These are phyloP conservation scores for Yarrowia deformans DNA, from an alignment of 805 yeast genomes.

Conservation along the genomic window DNA sequence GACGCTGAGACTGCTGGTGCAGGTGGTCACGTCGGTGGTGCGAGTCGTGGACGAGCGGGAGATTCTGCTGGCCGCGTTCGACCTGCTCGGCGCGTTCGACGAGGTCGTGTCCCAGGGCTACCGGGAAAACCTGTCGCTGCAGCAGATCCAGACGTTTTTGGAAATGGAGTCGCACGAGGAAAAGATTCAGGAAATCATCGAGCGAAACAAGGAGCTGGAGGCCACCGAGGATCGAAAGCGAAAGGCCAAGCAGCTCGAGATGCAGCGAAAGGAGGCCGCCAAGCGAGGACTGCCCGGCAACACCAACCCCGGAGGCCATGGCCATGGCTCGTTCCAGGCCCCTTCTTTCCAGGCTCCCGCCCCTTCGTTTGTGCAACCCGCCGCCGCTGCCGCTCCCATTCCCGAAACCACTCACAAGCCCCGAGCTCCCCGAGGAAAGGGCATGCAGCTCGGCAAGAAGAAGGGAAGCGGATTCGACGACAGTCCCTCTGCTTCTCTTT, in stretches of 20 bases:
- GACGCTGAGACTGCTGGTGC: constrained; percentile 84
- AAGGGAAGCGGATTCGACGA: constrained; percentile 46
- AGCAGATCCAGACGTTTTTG: constrained; percentile 86
- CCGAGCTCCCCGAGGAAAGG: constrained; percentile 65
- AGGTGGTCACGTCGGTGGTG: constrained; percentile 77
- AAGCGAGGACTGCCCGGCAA: constrained; percentile 47
- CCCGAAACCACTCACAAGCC: constrained; percentile 42
- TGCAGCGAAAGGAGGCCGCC: constrained; percentile 61
- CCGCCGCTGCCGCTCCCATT: constrained; percentile 38
- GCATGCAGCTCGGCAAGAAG: constrained; percentile 77
- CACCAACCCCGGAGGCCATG: constrained; percentile 44
- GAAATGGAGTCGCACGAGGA: constrained; percentile 99
- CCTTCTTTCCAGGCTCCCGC: constrained; percentile 40
- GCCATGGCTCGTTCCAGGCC: constrained; percentile 41
- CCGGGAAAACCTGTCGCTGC: constrained; percentile 80
- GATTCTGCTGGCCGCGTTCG: constrained; percentile 83
- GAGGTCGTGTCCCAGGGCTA: constrained; percentile 90
- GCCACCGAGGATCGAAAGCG: constrained; percentile 97
- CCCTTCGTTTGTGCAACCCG: constrained; percentile 32
- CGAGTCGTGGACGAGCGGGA: constrained; percentile 81
- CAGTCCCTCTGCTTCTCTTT: constrained; percentile 50
- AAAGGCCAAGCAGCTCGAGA: constrained; percentile 79
- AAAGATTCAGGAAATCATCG: constrained; percentile 97
- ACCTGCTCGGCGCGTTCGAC: constrained; percentile 88
- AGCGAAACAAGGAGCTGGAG: constrained; percentile 93